These are phyloP conservation scores for Monosporozyma unispora DNA, from an alignment of 805 yeast genomes.

Conservation along the genomic window DNA sequence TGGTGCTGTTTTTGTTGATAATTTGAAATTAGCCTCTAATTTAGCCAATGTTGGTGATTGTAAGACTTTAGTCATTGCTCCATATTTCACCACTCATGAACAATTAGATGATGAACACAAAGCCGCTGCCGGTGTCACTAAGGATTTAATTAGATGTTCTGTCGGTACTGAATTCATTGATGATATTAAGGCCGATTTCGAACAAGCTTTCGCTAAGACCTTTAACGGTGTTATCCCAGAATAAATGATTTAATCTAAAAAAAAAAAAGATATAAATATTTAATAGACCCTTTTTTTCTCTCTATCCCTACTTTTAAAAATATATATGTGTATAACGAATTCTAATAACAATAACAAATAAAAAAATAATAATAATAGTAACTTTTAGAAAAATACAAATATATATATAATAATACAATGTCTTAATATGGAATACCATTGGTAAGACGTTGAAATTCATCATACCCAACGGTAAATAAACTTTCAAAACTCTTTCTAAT, in stretches of 20 bases:
- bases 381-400: neutral
- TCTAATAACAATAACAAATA: neutral
- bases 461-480: constrained; percentile 86
- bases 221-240: constrained; percentile 23
- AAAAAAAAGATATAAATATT: too few species aligned
- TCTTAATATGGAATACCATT: constrained; percentile 90
- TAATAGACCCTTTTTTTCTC: too few species aligned
- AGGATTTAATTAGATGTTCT: constrained; percentile 79
- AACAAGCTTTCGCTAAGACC: constrained; percentile 62
- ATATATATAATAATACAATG: neutral
- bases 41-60: constrained; percentile 97
- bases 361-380: neutral
- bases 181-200: constrained; percentile 82
- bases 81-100: constrained; percentile 92
- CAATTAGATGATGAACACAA: constrained; percentile 81
- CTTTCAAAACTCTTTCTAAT: constrained; percentile 79
- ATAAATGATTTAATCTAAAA: neutral
- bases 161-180: constrained; percentile 89
- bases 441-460: constrained; percentile 91
- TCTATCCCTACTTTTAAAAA: neutral
- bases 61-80: constrained; percentile 91
- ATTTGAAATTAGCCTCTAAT: constrained; percentile 76
- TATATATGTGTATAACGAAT: neutral
- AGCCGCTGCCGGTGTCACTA: constrained; percentile 74
- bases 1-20: constrained; percentile 78